Conservation (phyloP, 805 yeast species). For the Myxozyma vanderwaltii region DNA sequence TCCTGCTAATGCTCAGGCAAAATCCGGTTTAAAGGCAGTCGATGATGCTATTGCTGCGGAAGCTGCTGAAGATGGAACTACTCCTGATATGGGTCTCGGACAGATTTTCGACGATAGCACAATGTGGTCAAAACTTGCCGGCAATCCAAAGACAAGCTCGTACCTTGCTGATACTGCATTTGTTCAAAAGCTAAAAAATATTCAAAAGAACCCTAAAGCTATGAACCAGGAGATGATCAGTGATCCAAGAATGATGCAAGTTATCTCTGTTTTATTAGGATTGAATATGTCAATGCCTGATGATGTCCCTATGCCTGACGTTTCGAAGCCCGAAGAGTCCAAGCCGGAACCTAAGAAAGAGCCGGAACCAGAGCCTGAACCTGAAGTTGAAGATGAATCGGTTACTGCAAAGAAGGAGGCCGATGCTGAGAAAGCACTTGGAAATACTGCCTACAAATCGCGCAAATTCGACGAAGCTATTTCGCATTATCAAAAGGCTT, state of each 20-base stretch:
- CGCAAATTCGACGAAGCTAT: slow-evolving; percentile 93
- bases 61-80: slow-evolving; percentile 47
- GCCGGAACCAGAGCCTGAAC: slow-evolving; percentile 36
- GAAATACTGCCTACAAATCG: slow-evolving; percentile 82
- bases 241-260: slow-evolving; percentile 86
- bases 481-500: slow-evolving; percentile 80
- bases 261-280: slow-evolving; percentile 84
- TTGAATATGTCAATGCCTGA: slow-evolving; percentile 51
- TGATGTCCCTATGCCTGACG: slow-evolving; percentile 38
- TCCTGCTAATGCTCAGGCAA: slow-evolving; percentile 79
- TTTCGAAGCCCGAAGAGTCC: slow-evolving; percentile 37
- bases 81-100: slow-evolving; percentile 75
- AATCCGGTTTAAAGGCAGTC: slow-evolving; percentile 74
- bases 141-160: slow-evolving; percentile 85
- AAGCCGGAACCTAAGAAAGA: slow-evolving; percentile 32
- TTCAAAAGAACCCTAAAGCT: slow-evolving; percentile 71
- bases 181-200: slow-evolving; percentile 60
- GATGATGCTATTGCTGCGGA: slow-evolving; percentile 58
- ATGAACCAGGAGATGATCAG: slow-evolving; percentile 67
- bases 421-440: slow-evolving; percentile 72
- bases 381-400: slow-evolving; percentile 42
- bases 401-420: slow-evolving; percentile 42
- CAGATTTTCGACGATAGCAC: slow-evolving; percentile 79
- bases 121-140: slow-evolving; percentile 69
- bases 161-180: slow-evolving; percentile 84